Evolutionary conservation across 2,329 filamentous ascomycete species (phyloP), one percentile per base, ranked within the genome.

Genomic region (Ophiocordyceps robertsii): DNA sequence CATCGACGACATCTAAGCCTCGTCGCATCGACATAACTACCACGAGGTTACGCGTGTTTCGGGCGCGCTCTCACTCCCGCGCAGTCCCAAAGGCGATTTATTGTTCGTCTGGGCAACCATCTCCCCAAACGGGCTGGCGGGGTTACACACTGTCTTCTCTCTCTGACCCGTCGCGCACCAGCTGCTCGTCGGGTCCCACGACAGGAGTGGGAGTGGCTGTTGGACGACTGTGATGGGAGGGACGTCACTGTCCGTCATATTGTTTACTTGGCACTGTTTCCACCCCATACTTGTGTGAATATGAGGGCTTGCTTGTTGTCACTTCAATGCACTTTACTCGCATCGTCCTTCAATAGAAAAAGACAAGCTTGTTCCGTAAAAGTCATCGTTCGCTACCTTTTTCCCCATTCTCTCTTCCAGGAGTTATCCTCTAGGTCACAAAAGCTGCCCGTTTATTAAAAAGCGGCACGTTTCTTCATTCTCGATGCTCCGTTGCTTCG

Each of bases 1-100:
- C 63, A 86, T 95, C 62, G 90, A 96, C 70, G 88, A 95, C 66
- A 95, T 96, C 65, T 95, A 80, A 76, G 60, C 17, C 24, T 21
- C 37, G 14, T 17, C 17, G 30, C n/a, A 8, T 10, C n/a, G 17
- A 36, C 13, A 16, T 24, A 31, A 6, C 31, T 11, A 13, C 31
- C 38, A 29, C 9, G 5, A 10, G 17, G n/a, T 29, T 30, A 30
- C 35, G 38, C 39, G 13, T 13, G 43, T 29, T 27, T 14, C 17
- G 19, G 16, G 43, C 33, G 29, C 29, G 13, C 16, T 21, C 37
- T 35, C n/a, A 13, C 27, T 19, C 24, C 17, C 40, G 24, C 17
- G 29, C 41, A 29, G 29, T 17, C 10, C 14, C 21, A 16, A 3
- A 14, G 24, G 19, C 37, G 13, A 14, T 5, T 36, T 10, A 7